Evolutionary conservation across 108 stramenopile genomes (phyloP).

Genomic region (Aureococcus anophagefferens): DNA sequence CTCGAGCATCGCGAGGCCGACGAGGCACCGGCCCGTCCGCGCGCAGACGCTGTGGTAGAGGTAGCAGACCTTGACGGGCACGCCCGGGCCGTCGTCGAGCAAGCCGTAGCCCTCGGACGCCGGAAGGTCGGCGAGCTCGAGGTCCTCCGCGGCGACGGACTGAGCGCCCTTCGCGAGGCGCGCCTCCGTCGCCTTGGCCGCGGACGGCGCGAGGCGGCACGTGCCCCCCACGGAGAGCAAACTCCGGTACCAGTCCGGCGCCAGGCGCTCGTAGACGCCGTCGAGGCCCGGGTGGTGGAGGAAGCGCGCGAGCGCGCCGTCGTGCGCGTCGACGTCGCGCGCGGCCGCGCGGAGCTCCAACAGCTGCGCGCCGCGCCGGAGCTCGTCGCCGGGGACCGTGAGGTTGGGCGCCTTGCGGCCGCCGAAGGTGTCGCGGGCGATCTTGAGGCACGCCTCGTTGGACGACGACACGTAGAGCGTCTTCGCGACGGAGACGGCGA

Average conservation of each 20-base stretch:
- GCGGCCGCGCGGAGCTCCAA: conserved; percentile 86
- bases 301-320: conserved; percentile 27
- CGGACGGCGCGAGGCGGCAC: not conserved
- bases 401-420: not conserved
- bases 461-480: conserved; percentile 56
- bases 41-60: conserved; percentile 62
- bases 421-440: not conserved
- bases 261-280: conserved; percentile 73
- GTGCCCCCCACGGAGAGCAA: conserved; percentile 73
- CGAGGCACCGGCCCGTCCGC: conserved; percentile 54
- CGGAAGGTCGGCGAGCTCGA: conserved; percentile 20
- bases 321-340: conserved; percentile 40
- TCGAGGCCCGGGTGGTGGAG: conserved; percentile 52
- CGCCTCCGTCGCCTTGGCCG: conserved; percentile 44
- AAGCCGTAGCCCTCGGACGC: not conserved
- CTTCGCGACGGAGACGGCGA: conserved; percentile 67
- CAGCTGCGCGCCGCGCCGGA: conserved; percentile 31
- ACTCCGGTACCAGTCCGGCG: conserved; percentile 64
- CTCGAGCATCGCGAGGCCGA: conserved; percentile 55
- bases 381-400: not conserved
- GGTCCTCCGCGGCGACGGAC: conserved; percentile 54
- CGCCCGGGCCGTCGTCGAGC: not conserved
- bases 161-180: conserved; percentile 45
- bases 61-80: conserved; percentile 66
- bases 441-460: too few relatives aligned